These are phyloP conservation scores for Laburnicola sp. DNA, from an alignment of 2,329 filamentous ascomycete genomes.

Conservation along the genomic window DNA sequence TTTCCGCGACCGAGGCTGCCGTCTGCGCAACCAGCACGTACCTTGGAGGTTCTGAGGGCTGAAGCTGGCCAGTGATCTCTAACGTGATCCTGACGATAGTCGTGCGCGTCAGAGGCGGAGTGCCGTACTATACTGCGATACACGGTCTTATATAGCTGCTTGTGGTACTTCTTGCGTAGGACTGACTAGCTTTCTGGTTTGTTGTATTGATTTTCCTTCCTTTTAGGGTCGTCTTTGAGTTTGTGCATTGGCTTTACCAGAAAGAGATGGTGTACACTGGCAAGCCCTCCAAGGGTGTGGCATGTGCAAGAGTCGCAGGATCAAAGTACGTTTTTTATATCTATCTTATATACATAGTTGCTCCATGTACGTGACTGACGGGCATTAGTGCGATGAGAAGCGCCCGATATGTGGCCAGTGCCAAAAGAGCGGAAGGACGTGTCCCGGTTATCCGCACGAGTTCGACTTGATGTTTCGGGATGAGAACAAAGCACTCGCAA, in stretches of 20 bases:
- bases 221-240: constrained; percentile 12
- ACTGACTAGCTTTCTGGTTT: constrained; percentile 14
- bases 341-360: constrained; percentile 5
- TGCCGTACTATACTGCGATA: constrained; percentile 5
- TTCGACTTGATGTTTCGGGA: constrained; percentile 74
- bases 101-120: constrained; percentile 34
- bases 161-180: constrained; percentile 12
- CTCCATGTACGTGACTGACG: constrained; percentile 5
- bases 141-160: constrained; percentile 8
- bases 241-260: constrained; percentile 11
- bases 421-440: constrained; percentile 36
- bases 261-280: constrained; percentile 46
- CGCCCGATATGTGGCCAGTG: constrained; percentile 43
- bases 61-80: neutral
- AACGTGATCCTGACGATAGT: constrained; percentile 27
- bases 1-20: neutral
- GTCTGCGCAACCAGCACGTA: neutral
- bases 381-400: constrained; percentile 40
- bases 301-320: constrained; percentile 72
- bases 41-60: no score
- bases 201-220: constrained; percentile 11
- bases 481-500: constrained; percentile 69
- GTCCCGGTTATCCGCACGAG: constrained; percentile 58
- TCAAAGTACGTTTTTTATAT: constrained; percentile 60
- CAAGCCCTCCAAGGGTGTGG: constrained; percentile 60